Percentiles rank a stretch among this genome's conserved stretches.
Evolutionary conservation across 441 rosid species (phyloP).

Genomic region (Populus hybrid): DNA sequence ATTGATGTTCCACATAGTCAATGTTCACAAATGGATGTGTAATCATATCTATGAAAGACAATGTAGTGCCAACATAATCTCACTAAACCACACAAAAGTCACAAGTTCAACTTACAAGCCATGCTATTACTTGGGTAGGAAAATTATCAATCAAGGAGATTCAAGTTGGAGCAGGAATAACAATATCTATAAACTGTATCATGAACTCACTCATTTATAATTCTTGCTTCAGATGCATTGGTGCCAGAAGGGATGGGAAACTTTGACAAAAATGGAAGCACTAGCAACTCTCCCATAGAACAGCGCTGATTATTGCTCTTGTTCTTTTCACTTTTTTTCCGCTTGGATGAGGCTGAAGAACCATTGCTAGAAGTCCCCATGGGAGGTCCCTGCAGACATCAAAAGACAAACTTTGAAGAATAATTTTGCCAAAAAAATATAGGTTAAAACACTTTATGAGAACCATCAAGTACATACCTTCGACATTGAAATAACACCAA

Average conservation of each 20-base stretch:
- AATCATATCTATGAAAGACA: not conserved
- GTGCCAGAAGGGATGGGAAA: constrained; percentile 56
- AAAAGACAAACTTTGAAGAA: constrained; percentile 15
- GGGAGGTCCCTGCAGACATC: constrained; percentile 67
- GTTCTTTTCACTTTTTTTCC: constrained; percentile 78
- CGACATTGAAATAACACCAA: constrained; percentile 80
- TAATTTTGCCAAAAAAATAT: constrained; percentile 16
- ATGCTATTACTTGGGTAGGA: not conserved
- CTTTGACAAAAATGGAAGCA: constrained; percentile 83
- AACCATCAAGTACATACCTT: constrained; percentile 43
- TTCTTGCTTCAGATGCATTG: constrained; percentile 44
- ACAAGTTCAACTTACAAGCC: not conserved
- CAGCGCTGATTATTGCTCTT: constrained; percentile 43
- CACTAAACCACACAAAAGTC: not conserved
- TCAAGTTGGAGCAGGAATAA: not conserved
- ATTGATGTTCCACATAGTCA: not conserved
- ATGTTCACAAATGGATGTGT: not conserved
- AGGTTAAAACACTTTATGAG: constrained; percentile 12
- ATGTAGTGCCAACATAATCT: not conserved
- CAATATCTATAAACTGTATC: constrained; percentile 16
- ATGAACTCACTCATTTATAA: constrained; percentile 53
- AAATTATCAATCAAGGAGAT: not conserved
- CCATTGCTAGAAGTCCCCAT: constrained; percentile 37
- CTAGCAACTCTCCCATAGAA: constrained; percentile 79
- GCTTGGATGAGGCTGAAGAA: constrained; percentile 55